A percentile compares a stretch with the other conserved stretches of the same genome.
These are phyloP conservation scores for Microdochium trichocladiopsis DNA, from an alignment of 2,329 filamentous ascomycete genomes.

Conservation along the genomic window DNA sequence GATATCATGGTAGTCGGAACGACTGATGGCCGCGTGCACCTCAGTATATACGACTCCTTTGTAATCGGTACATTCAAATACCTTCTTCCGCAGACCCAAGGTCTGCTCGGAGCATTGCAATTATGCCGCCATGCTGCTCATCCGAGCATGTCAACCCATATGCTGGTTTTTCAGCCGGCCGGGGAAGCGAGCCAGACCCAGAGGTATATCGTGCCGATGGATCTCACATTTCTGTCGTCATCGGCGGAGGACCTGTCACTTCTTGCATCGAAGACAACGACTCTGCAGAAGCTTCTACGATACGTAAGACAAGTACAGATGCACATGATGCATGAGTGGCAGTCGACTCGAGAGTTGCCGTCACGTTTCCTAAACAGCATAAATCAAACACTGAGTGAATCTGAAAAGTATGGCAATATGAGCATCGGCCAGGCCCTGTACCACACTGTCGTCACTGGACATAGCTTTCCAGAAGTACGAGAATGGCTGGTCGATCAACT, in stretches of 20 bases:
- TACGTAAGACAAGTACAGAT: slow-evolving; percentile 77
- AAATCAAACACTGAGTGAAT: slow-evolving; percentile 65
- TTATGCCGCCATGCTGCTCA: slow-evolving; percentile 62
- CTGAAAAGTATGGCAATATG: slow-evolving; percentile 45
- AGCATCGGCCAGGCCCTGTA: slow-evolving; percentile 71
- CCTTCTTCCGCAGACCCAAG: slow-evolving; percentile 26
- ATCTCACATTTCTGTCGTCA: slow-evolving; percentile 74
- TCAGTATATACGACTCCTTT: slow-evolving; percentile 83
- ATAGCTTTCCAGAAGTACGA: slow-evolving; percentile 66
- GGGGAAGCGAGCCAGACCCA: slow-evolving; percentile 28
- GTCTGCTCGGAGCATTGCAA: slow-evolving; percentile 18
- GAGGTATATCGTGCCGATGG: slow-evolving; percentile 65
- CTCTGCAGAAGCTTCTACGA: slow-evolving; percentile 76
- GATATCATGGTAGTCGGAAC: slow-evolving; percentile 74
- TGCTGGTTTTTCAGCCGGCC: slow-evolving; percentile 53
- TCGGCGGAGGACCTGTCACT: slow-evolving; percentile 76
- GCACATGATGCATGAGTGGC: slow-evolving; percentile 78
- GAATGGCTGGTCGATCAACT: slow-evolving; percentile 88
- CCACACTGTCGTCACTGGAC: slow-evolving; percentile 77
- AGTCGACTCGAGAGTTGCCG: slow-evolving; percentile 73
- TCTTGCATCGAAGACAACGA: slow-evolving; percentile 79
- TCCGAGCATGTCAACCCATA: slow-evolving; percentile 67
- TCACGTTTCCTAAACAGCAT: slow-evolving; percentile 70
- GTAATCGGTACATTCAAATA: slow-evolving; percentile 62
- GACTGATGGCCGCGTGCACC: slow-evolving; percentile 62